Percentiles rank a stretch among this genome's conserved stretches.
Conservation (phyloP, 768 basidiomycete species). For the Tulasnella sp. region DNA sequence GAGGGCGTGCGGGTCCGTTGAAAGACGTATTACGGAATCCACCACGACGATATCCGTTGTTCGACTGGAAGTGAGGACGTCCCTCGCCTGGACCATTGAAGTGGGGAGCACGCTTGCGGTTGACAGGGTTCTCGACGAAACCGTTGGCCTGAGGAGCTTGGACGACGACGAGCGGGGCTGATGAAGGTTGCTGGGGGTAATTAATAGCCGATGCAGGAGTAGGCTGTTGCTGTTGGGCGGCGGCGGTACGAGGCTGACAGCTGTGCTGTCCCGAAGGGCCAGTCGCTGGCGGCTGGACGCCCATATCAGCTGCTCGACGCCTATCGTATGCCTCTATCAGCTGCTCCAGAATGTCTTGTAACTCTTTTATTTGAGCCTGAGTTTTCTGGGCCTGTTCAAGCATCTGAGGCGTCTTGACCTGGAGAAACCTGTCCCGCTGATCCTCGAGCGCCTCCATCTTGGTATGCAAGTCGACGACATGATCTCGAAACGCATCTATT, state of each 20-base stretch:
- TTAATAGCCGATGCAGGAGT: not conserved
- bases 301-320: not conserved
- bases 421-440: not conserved
- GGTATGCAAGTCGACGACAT: not conserved
- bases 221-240: slow-evolving; percentile 25
- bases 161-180: slow-evolving; percentile 41
- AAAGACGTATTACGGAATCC: slow-evolving; percentile 32
- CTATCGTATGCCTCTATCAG: not conserved
- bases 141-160: slow-evolving; percentile 26
- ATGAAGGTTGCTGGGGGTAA: slow-evolving; percentile 42
- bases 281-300: not conserved
- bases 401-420: not conserved
- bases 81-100: not conserved
- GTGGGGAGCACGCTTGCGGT: slow-evolving; percentile 7
- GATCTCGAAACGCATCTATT: not conserved
- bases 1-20: slow-evolving; percentile 56
- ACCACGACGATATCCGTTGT: slow-evolving; percentile 32
- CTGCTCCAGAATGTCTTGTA: not conserved
- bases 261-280: not conserved
- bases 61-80: not conserved
- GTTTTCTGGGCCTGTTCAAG: not conserved
- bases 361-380: not conserved
- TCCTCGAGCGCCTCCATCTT: slow-evolving; percentile 22
- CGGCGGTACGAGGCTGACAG: not conserved
- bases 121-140: slow-evolving; percentile 19